A percentile compares a stretch with the other conserved stretches of the same genome.
Conservation (phyloP, 768 basidiomycete genomes). For the Mycena epipterygia region DNA sequence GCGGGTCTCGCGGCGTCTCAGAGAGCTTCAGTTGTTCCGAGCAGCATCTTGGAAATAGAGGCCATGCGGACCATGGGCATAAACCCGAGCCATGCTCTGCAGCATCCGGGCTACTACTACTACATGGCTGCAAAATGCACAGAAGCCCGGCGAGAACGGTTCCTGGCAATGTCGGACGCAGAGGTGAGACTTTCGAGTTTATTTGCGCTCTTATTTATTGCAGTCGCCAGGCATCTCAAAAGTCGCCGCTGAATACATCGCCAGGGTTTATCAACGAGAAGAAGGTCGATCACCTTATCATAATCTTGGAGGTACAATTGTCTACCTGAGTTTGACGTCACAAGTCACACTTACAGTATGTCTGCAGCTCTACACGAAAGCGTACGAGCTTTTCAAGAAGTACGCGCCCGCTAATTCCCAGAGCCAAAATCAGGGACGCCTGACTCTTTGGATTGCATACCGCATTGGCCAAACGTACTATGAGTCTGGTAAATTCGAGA, state of each 20-base stretch:
- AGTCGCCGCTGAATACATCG: constrained; percentile 51
- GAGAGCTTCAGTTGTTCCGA: constrained; percentile 36
- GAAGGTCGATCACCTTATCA: constrained; percentile 89
- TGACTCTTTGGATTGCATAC: constrained; percentile 92
- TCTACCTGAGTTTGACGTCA: background rate
- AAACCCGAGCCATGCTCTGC: constrained; percentile 86
- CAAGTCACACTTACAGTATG: constrained; percentile 8
- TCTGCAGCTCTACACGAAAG: constrained; percentile 89
- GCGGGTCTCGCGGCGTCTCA: constrained; percentile 36
- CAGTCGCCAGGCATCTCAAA: constrained; percentile 46
- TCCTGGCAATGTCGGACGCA: constrained; percentile 66
- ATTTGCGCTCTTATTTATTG: background rate
- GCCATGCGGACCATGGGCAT: constrained; percentile 73
- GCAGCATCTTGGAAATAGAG: constrained; percentile 63
- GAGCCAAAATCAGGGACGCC: constrained; percentile 74
- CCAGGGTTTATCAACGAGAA: constrained; percentile 92
- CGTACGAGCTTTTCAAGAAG: constrained; percentile 94
- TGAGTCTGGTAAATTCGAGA: constrained; percentile 83
- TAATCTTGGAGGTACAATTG: constrained; percentile 82
- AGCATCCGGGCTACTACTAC: constrained; percentile 95
- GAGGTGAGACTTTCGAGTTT: constrained; percentile 58
- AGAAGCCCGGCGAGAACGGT: constrained; percentile 79
- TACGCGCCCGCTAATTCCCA: constrained; percentile 60
- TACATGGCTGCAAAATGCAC: constrained; percentile 91
- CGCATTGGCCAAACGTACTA: constrained; percentile 92